phyloP scores from a whole-genome alignment of 2,329 filamentous ascomycete species.

The Aspergillus nomiae region DNA sequence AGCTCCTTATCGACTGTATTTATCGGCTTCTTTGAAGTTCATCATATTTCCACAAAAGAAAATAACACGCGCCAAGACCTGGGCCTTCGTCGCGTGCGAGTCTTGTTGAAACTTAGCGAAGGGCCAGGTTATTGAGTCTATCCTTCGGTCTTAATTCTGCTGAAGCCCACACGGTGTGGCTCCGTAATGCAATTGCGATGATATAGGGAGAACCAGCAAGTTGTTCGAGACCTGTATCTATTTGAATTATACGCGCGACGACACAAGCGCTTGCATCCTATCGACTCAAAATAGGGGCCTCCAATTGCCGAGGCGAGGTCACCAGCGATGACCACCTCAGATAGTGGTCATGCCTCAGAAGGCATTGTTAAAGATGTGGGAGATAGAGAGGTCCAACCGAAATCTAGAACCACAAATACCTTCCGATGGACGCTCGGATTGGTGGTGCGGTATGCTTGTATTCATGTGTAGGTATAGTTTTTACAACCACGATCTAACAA shows the following conservation, averaged over 20 bases:
- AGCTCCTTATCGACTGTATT: not conserved
- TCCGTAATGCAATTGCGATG: constrained; percentile 1
- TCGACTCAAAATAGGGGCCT: constrained; percentile 4
- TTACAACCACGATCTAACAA: not conserved
- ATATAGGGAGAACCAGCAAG: not conserved
- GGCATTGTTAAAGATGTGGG: constrained; percentile 19
- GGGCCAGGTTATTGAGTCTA: not conserved
- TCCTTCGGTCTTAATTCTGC: not conserved
- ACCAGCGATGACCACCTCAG: constrained; percentile 26
- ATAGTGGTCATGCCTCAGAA: constrained; percentile 30
- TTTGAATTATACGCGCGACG: not conserved
- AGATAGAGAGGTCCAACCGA: constrained; percentile 11
- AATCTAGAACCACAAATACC: constrained; percentile 21
- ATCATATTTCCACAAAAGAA: not conserved
- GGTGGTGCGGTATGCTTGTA: constrained; percentile 35
- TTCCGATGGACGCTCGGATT: constrained; percentile 39
- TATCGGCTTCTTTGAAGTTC: not conserved
- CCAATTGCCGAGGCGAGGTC: constrained; percentile 11
- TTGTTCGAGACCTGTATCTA: not conserved
- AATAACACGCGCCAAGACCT: constrained; percentile 9
- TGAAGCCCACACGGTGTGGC: not conserved
- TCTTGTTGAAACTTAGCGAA: not conserved
- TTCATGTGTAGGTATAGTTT: constrained; percentile 5
- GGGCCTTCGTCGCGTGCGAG: constrained; percentile 1
- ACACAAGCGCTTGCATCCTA: not conserved